Evolutionary conservation across 2,329 filamentous ascomycete species (phyloP).

Genomic region (Scedosporium minutisporum): DNA sequence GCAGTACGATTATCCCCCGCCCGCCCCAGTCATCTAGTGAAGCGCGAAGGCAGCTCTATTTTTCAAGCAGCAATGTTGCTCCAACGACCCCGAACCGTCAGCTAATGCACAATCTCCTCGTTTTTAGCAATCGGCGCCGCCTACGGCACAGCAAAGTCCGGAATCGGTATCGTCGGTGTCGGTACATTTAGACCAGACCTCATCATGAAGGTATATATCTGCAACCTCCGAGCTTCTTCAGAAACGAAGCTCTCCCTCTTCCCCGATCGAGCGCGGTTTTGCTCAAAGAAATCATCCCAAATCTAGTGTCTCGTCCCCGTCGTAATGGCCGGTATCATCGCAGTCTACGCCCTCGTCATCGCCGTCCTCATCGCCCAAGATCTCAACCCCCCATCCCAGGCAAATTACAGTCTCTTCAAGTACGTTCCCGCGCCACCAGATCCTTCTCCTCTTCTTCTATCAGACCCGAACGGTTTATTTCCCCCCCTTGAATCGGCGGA

Average conservation of each 20-base stretch:
- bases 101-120: conserved; percentile 5
- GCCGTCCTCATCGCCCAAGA: conserved; percentile 92
- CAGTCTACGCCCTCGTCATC: conserved; percentile 94
- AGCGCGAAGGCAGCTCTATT: conserved; percentile 14
- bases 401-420: conserved; percentile 75
- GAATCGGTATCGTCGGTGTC: conserved; percentile 78
- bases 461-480: too few species aligned
- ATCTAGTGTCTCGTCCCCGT: conserved; percentile 70
- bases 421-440: conserved; percentile 22
- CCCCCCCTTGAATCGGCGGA: background rate
- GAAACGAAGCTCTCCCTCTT: background rate
- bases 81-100: conserved; percentile 10
- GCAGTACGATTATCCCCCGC: conserved; percentile 47
- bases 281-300: background rate
- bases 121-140: conserved; percentile 58
- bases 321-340: conserved; percentile 98
- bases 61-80: conserved; percentile 2
- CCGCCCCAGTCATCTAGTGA: conserved; percentile 1
- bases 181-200: conserved; percentile 77
- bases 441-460: background rate
- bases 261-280: background rate
- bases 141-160: conserved; percentile 80
- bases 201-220: conserved; percentile 69
- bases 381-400: conserved; percentile 58
- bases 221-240: background rate